Evolutionary conservation across 2,329 filamentous ascomycete species (phyloP).

Genomic region (Aspergillus novofumigatus): DNA sequence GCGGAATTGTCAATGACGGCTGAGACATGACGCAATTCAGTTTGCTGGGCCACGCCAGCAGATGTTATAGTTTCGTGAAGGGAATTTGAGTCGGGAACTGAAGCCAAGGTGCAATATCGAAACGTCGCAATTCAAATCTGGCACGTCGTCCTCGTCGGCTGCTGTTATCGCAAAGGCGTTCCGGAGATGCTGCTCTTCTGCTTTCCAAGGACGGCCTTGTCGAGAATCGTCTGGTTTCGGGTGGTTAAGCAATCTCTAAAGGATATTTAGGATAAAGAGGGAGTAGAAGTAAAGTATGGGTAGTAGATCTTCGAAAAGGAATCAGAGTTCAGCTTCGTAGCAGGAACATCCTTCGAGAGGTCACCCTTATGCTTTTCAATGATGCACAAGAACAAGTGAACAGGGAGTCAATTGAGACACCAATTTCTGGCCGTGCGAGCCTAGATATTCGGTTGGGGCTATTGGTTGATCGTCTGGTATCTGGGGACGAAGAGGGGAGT

Average conservation of each 20-base stretch:
- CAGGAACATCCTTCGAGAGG: background rate
- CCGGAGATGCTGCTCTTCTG: background rate
- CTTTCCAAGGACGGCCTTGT: background rate
- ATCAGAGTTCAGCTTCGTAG: background rate
- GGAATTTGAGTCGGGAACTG: background rate
- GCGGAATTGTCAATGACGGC: slow-evolving; percentile 12
- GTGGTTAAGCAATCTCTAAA: background rate
- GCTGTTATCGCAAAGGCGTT: background rate
- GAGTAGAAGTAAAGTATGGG: background rate
- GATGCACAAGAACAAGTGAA: background rate
- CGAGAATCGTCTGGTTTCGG: background rate
- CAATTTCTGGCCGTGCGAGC: background rate
- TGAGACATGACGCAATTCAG: slow-evolving; percentile 8
- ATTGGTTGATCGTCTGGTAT: background rate
- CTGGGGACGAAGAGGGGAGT: background rate
- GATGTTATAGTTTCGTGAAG: background rate
- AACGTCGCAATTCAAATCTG: background rate
- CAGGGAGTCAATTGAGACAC: background rate
- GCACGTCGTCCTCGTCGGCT: background rate
- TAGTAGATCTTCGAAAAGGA: background rate
- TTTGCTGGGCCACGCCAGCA: background rate
- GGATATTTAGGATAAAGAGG: background rate
- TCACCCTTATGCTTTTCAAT: background rate
- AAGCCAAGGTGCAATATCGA: background rate
- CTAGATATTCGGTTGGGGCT: background rate